phyloP scores from a whole-genome alignment of 306 rosid species.

The Glycine latifolia region DNA sequence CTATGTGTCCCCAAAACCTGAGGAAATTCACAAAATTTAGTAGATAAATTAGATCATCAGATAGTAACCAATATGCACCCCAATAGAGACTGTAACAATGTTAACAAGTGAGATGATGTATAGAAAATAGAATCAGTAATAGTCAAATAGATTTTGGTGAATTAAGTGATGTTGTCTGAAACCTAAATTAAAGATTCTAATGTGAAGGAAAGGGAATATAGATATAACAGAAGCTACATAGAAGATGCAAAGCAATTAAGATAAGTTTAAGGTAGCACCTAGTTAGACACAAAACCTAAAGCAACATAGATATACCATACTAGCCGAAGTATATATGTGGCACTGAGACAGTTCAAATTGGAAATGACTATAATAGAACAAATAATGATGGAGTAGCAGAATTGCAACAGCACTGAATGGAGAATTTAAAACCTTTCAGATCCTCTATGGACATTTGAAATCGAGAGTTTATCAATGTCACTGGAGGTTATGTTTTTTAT shows the following conservation, averaged over 20 bases:
- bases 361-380: not conserved
- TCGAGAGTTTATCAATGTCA: conserved; percentile 80
- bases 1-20: conserved; percentile 83
- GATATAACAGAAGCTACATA: not conserved
- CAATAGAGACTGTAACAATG: not conserved
- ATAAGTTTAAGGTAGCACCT: conserved; percentile 9
- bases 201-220: not conserved
- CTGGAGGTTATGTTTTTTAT: conserved; percentile 67
- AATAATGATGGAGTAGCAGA: not conserved
- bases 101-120: conserved; percentile 8
- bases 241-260: conserved; percentile 11
- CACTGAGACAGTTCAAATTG: not conserved
- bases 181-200: not conserved
- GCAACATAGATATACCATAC: not conserved
- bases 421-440: conserved; percentile 63
- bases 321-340: not conserved
- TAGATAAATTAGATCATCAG: conserved; percentile 16
- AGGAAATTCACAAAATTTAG: conserved; percentile 20
- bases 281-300: conserved; percentile 1
- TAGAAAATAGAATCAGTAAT: not conserved
- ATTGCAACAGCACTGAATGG: conserved; percentile 32
- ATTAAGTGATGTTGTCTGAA: not conserved
- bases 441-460: conserved; percentile 63
- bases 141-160: not conserved
- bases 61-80: not conserved